Conservation (phyloP, 805 yeast genomes). For the Saturnispora quitensis region DNA sequence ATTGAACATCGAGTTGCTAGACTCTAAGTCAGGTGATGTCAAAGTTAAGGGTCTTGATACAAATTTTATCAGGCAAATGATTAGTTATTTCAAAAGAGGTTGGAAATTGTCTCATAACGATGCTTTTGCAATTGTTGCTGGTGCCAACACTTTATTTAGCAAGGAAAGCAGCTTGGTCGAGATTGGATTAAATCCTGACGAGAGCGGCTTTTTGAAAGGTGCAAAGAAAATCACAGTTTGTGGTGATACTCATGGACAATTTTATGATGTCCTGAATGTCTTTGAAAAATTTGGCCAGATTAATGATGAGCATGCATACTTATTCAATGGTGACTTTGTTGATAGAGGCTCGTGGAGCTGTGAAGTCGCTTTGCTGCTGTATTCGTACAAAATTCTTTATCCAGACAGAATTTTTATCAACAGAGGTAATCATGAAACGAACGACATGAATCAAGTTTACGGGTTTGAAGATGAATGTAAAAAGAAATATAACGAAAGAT, state of each 20-base stretch:
- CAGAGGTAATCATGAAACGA: constrained; percentile 95
- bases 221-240: constrained; percentile 64
- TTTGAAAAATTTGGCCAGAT: constrained; percentile 72
- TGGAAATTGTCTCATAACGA: constrained; percentile 71
- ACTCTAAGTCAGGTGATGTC: constrained; percentile 21
- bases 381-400: constrained; percentile 63
- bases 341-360: constrained; percentile 98
- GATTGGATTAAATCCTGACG: constrained; percentile 36
- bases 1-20: constrained; percentile 34
- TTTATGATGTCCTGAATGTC: constrained; percentile 76
- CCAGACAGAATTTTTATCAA: constrained; percentile 69
- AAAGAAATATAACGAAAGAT: constrained; percentile 71
- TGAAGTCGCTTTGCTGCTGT: constrained; percentile 80
- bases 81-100: constrained; percentile 64
- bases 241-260: constrained; percentile 98
- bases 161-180: constrained; percentile 73
- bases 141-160: constrained; percentile 54
- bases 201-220: constrained; percentile 19
- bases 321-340: constrained; percentile 96
- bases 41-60: constrained; percentile 33
- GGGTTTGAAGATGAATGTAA: constrained; percentile 97
- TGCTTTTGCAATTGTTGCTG: constrained; percentile 72
- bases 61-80: constrained; percentile 54
- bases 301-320: constrained; percentile 53
- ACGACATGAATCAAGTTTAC: constrained; percentile 92